Conservation (phyloP, 1,284 basidiomycete species). For the Leccinum fallax region DNA sequence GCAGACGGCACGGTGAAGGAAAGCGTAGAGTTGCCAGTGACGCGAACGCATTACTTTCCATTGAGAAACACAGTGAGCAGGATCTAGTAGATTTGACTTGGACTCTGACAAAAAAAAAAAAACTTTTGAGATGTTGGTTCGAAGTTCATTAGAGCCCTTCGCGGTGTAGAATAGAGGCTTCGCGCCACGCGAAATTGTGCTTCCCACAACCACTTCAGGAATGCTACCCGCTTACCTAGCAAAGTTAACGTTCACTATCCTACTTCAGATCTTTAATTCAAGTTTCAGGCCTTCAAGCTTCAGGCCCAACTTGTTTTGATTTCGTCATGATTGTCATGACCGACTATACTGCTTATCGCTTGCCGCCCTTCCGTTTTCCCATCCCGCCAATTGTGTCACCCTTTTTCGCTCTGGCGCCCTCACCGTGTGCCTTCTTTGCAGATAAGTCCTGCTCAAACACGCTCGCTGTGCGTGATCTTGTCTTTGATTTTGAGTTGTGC, state of each 20-base stretch:
- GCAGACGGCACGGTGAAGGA: slow-evolving; percentile 56
- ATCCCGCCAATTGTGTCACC: slow-evolving; percentile 51
- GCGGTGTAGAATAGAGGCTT: slow-evolving; percentile 21
- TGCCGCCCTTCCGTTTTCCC: slow-evolving; percentile 48
- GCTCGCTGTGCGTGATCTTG: slow-evolving; percentile 24
- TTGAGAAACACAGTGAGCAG: slow-evolving; percentile 18
- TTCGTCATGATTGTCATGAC: background rate
- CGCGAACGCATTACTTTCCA: slow-evolving; percentile 52
- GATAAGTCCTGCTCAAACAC: slow-evolving; percentile 49
- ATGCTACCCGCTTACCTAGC: slow-evolving; percentile 2
- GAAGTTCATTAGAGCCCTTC: slow-evolving; percentile 27
- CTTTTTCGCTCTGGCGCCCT: slow-evolving; percentile 52
- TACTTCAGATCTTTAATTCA: slow-evolving; percentile 2
- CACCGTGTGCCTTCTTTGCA: slow-evolving; percentile 30
- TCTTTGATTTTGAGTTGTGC: slow-evolving; percentile 23
- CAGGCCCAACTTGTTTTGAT: background rate
- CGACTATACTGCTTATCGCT: slow-evolving; percentile 33
- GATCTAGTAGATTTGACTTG: slow-evolving; percentile 1
- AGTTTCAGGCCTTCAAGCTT: background rate
- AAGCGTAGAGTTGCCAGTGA: slow-evolving; percentile 61
- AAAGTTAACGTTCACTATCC: background rate
- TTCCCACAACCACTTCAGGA: slow-evolving; percentile 19
- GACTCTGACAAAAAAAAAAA: slow-evolving; percentile 5
- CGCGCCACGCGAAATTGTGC: slow-evolving; percentile 33
- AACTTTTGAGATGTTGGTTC: slow-evolving; percentile 15